Evolutionary conservation across 805 yeast genomes (phyloP), one percentile per base, ranked within the genome.

Genomic region (Lipomyces chichibuensis): DNA sequence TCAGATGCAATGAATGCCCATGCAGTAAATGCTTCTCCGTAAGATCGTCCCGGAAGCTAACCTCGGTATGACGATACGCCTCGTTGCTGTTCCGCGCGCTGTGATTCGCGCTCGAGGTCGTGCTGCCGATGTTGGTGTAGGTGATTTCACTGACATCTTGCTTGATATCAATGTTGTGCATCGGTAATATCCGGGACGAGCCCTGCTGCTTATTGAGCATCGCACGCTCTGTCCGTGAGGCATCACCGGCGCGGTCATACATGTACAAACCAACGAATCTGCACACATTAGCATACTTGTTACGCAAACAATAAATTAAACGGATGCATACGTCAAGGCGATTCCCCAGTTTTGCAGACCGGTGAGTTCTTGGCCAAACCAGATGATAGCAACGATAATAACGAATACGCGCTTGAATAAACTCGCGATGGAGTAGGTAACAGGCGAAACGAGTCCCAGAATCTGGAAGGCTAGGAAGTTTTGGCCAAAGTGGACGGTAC

Each of bases 351-450:
- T 80, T 66, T 81, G 84, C 25, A 76, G 62, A 7, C 66, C 63
- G 1, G 77, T 70, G 23, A 81, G 80, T 33, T 65, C 71, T 72
- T 82, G 83, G 32, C 88, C 88, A 49, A 82, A 84, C 81, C 84
- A 84, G 53, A 89, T 66, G 80, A 93, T 90, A 73, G 97, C 90
- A 0, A 88, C 88, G 1, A 89, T 83, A 55, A 92, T 92, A 37
- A 92, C 85, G 0, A 91, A 89, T n/a, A 92, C 89, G 74, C 97
- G 86, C 79, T 92, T 92, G 85, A 92, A 84, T 85, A 92, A 84
- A 55, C 91, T 87, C 2, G 97, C 97, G 65, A 92, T 88, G 1
- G 96, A 89, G 78, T 91, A 92, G 2, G 95, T 86, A 13, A 92
- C 87, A 0, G 97, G 91, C 2, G 96, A 90, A 5, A 92, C 83